Percentiles rank a stretch among this genome's conserved stretches.
Conservation (phyloP, 2,329 filamentous ascomycete genomes). For the Chaetomium olivaceum region DNA sequence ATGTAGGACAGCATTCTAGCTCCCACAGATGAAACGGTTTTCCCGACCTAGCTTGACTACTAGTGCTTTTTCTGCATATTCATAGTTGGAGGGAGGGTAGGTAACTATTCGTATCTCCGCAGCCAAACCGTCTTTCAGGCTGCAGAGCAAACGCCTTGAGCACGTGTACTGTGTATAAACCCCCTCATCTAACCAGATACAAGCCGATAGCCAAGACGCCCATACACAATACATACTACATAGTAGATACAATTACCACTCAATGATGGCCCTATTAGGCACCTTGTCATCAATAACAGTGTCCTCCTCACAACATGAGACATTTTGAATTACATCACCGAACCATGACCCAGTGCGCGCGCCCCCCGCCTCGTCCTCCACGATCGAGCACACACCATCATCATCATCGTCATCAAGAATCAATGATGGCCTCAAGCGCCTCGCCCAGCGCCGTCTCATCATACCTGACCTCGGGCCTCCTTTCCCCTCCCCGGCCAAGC, state of each 20-base stretch:
- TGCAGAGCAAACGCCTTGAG: no score
- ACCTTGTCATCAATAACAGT: no score
- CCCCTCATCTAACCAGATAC: no score
- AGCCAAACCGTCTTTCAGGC: no score
- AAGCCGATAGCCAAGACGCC: no score
- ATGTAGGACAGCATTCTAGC: background rate
- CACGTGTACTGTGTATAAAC: no score
- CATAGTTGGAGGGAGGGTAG: background rate
- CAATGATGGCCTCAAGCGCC: conserved; percentile 73
- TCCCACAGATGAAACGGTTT: conserved; percentile 7
- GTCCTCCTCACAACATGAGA: background rate
- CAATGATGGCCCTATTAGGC: no score
- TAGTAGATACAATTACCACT: no score
- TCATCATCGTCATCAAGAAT: conserved; percentile 5
- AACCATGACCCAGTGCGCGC: background rate
- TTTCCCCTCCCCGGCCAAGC: conserved; percentile 45
- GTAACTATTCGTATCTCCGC: no score
- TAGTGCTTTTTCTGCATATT: background rate
- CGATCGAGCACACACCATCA: background rate
- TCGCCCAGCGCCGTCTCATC: conserved; percentile 73
- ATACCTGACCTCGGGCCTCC: conserved; percentile 59
- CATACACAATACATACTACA: no score
- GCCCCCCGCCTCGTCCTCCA: background rate
- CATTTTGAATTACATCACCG: background rate
- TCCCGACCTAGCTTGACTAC: background rate